A percentile compares a stretch with the other conserved stretches of the same genome.
Evolutionary conservation across 1,284 basidiomycete species (phyloP).

Genomic region (Ustilago esculenta): DNA sequence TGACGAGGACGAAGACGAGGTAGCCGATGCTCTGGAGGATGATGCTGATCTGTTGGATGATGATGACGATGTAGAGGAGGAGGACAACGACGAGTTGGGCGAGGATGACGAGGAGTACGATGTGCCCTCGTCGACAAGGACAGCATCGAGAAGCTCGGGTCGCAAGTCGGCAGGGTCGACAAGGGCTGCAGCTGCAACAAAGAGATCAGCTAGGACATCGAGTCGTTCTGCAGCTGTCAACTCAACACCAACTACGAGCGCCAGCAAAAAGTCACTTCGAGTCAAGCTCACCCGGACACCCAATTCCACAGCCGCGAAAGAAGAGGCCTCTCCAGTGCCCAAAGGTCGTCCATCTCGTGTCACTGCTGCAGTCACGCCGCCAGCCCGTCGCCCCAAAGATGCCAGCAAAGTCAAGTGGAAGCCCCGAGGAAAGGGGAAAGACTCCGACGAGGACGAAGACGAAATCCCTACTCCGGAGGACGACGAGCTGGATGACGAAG

Average conservation of each 20-base stretch:
- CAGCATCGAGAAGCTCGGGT: not conserved
- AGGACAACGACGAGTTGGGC: constrained; percentile 55
- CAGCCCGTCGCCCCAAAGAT: constrained; percentile 20
- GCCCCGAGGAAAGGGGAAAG: constrained; percentile 19
- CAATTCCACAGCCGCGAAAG: constrained; percentile 8
- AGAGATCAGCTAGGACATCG: constrained; percentile 21
- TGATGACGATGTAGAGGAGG: constrained; percentile 56
- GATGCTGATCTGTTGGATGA: constrained; percentile 30
- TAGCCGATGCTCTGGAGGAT: constrained; percentile 26
- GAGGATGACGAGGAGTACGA: constrained; percentile 59
- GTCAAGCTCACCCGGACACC: constrained; percentile 45
- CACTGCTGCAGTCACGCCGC: constrained; percentile 2
- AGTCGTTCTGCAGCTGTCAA: constrained; percentile 7
- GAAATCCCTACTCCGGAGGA: constrained; percentile 7
- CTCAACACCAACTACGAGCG: constrained; percentile 11
- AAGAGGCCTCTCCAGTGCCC: constrained; percentile 7
- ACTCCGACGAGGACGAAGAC: constrained; percentile 29
- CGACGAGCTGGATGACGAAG: constrained; percentile 10
- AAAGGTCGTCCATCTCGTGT: constrained; percentile 6
- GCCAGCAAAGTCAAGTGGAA: constrained; percentile 43
- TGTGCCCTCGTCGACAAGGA: constrained; percentile 24
- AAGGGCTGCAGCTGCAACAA: constrained; percentile 4
- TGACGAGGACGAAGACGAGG: constrained; percentile 33
- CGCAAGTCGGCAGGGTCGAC: constrained; percentile 1
- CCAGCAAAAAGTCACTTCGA: constrained; percentile 31